Evolutionary conservation across 192 early-diverging fungal species (phyloP).

Genomic region (Mortierella hygrophila): DNA sequence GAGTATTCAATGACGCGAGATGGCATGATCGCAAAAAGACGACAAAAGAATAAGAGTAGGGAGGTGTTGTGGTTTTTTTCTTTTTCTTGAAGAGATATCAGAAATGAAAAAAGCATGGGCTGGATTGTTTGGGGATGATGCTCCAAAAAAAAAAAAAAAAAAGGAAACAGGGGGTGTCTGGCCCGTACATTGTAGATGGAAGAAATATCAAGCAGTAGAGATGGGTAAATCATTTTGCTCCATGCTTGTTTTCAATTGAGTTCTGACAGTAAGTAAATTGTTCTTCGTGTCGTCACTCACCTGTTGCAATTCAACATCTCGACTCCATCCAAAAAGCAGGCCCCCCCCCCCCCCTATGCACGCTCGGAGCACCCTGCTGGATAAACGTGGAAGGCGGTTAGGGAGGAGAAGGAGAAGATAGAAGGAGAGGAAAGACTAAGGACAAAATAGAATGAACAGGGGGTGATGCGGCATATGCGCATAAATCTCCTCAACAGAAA

Average conservation of each 20-base stretch:
- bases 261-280: too few species aligned
- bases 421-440: not conserved
- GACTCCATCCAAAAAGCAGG: too few species aligned
- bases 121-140: not conserved
- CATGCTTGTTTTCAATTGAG: not conserved
- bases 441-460: too few species aligned
- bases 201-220: too few species aligned
- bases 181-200: too few species aligned
- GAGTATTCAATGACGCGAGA: not conserved
- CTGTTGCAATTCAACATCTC: too few species aligned
- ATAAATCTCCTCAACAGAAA: too few species aligned
- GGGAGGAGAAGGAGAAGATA: not conserved
- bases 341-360: not conserved
- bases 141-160: not conserved
- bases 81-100: not conserved
- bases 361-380: not conserved
- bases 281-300: not conserved
- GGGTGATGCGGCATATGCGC: too few species aligned
- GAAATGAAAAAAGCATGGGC: slow-evolving; percentile 36
- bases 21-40: not conserved
- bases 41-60: not conserved
- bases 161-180: not conserved
- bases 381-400: slow-evolving; percentile 1
- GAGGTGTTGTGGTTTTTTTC: too few species aligned
- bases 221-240: too few species aligned